Conservation (phyloP, 2,329 filamentous ascomycete genomes). For the Rhinocladiella similis region DNA sequence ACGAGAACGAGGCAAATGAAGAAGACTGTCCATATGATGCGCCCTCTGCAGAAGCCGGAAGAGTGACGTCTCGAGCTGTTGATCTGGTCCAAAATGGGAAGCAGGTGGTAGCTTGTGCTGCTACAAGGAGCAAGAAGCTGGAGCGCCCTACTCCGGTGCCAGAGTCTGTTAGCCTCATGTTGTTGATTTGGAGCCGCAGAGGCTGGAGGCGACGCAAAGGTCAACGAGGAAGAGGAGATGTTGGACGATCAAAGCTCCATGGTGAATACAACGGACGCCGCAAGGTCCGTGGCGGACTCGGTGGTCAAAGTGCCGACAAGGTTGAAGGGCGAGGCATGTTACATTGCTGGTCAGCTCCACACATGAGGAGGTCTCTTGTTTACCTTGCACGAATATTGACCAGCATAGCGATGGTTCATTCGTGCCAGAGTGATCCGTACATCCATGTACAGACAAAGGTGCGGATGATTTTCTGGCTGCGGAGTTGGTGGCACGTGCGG, state of each 20-base stretch:
- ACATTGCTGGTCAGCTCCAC: too few relatives aligned
- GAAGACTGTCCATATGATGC: not conserved
- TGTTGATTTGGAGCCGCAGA: not conserved
- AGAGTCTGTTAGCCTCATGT: not conserved
- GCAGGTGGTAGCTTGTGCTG: not conserved
- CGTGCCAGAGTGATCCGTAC: too few relatives aligned
- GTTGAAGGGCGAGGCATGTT: too few relatives aligned
- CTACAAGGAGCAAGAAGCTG: not conserved
- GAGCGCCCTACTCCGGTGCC: not conserved
- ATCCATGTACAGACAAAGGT: too few relatives aligned
- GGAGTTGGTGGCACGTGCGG: too few relatives aligned
- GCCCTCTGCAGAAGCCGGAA: not conserved
- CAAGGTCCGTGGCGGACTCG: too few relatives aligned
- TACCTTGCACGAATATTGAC: too few relatives aligned
- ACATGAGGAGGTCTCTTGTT: too few relatives aligned
- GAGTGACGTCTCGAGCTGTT: not conserved
- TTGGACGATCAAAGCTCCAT: not conserved
- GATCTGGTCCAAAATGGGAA: not conserved
- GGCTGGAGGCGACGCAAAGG: not conserved
- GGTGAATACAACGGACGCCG: too few relatives aligned
- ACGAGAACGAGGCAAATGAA: not conserved
- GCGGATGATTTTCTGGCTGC: too few relatives aligned
- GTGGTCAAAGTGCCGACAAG: too few relatives aligned
- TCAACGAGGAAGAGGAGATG: not conserved
- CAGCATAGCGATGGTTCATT: too few relatives aligned